Evolutionary conservation across 139 green algal genomes (phyloP).

Genomic region (Auxenochlorella pyrenoidosa): DNA sequence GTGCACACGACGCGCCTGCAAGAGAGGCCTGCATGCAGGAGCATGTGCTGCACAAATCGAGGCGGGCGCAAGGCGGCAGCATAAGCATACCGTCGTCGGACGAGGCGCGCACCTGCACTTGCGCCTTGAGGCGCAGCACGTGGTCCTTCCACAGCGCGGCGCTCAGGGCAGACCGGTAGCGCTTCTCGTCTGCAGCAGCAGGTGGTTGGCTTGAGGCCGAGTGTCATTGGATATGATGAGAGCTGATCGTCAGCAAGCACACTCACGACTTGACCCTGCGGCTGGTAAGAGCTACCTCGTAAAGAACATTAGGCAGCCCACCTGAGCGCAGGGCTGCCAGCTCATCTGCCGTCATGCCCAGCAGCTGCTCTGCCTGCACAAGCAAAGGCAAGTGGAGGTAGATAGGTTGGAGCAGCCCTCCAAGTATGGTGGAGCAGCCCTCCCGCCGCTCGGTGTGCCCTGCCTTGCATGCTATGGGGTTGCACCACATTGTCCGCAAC

Average conservation of each 20-base stretch:
- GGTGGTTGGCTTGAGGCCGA: too few species aligned
- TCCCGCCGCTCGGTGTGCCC: too few species aligned
- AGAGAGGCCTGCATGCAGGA: background rate
- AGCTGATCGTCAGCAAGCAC: background rate
- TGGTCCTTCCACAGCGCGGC: slow-evolving; percentile 22
- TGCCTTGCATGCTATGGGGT: too few species aligned
- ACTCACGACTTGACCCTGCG: background rate
- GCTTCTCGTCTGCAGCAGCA: background rate
- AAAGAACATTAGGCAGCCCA: background rate
- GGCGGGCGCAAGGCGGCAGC: background rate
- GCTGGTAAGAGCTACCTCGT: background rate
- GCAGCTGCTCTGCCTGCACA: slow-evolving; percentile 20
- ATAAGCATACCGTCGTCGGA: too few species aligned
- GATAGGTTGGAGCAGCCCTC: background rate
- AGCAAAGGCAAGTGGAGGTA: background rate
- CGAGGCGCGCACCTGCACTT: slow-evolving; percentile 36
- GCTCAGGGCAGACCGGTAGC: slow-evolving; percentile 6
- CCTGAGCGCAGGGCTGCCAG: slow-evolving; percentile 51
- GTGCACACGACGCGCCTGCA: background rate
- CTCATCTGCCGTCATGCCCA: slow-evolving; percentile 68
- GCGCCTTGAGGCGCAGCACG: slow-evolving; percentile 29
- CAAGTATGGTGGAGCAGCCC: background rate
- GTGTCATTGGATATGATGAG: background rate
- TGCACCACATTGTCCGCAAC: too few species aligned
- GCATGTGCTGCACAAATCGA: background rate